Evolutionary conservation across 495 filamentous ascomycete genomes (phyloP), one percentile per base, ranked within the genome.

Genomic region (Neurospora sp.): DNA sequence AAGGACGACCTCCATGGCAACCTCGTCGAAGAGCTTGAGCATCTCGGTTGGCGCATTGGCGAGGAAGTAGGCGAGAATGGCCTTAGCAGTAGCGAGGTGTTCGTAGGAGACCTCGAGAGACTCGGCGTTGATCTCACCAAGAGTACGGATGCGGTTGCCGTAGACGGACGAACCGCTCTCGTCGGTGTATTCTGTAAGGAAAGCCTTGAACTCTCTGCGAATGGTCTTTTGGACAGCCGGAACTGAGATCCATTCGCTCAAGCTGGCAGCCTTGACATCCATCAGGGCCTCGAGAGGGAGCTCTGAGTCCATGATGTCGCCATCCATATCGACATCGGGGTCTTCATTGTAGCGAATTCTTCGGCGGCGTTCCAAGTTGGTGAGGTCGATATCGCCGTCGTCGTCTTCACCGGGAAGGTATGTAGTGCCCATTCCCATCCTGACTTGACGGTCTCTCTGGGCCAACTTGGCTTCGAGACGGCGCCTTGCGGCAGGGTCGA

Each of bases 21-120:
- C 96, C 74, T 97, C 91, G 78, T 99, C 96, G 78, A 99, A 98
- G 66, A 98, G 92, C 82, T 96, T 95, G 74, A 99, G 88, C 74
- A 97, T 91, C 80, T 97, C 94, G 59, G 93, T 89, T 0, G 96
- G 96, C 10, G 96, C 93, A 79, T 98, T 99, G 76, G 95, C 96
- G 39, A 98, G 86, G 86, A 98, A 99, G 81, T 97, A 97, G 18
- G 94, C 95, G n/a, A 99, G 86, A 38, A 93, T 94, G n/a, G 96
- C 95, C 83, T 97, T 98, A 48, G 92, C 91, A 41, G 90, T 88
- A 20, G 92, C 89, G 46, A 99, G 85, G 80, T 99, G 95, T 75
- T 94, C 92, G 81, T 96, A 99, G 14, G 94, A 97, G 38, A 99
- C 94, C 81, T 98, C 96, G 8, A 99, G 87, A 38, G 94, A 93